A percentile compares a stretch with the other conserved stretches of the same genome.
Evolutionary conservation across 768 basidiomycete species (phyloP).

Genomic region (Nidula microcarpa): DNA sequence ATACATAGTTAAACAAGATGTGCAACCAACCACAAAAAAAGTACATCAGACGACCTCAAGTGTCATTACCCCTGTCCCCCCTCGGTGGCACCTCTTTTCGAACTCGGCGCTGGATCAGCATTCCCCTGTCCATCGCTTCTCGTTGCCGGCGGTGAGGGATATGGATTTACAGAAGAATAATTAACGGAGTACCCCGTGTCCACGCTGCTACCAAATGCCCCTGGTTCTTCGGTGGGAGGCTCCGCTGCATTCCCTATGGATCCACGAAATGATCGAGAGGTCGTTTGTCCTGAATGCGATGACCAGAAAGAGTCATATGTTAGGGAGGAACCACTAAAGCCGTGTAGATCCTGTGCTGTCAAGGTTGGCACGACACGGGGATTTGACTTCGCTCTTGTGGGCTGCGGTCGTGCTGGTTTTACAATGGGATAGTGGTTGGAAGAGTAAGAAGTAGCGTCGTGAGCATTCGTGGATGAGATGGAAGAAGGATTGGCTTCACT

Average conservation of each 20-base stretch:
- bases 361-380: constrained; percentile 13
- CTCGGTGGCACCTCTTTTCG: too few species aligned
- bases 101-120: too few species aligned
- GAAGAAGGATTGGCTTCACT: background rate
- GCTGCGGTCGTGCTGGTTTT: constrained; percentile 13
- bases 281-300: constrained; percentile 33
- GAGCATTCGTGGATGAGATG: constrained; percentile 2
- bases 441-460: constrained; percentile 4
- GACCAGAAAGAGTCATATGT: constrained; percentile 69
- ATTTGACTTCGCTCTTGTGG: constrained; percentile 10
- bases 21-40: too few species aligned
- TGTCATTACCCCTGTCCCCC: too few species aligned
- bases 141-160: too few species aligned
- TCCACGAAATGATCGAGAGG: constrained; percentile 11
- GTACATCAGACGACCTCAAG: too few species aligned
- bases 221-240: too few species aligned
- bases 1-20: too few species aligned
- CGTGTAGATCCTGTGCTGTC: constrained; percentile 20
- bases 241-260: constrained; percentile 6
- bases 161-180: too few species aligned
- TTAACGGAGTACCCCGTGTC: too few species aligned
- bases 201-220: too few species aligned
- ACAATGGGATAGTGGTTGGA: constrained; percentile 14
- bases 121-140: too few species aligned
- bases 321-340: constrained; percentile 28